phyloP scores from a whole-genome alignment of 495 filamentous ascomycete species.

The Immersiella caudata region DNA sequence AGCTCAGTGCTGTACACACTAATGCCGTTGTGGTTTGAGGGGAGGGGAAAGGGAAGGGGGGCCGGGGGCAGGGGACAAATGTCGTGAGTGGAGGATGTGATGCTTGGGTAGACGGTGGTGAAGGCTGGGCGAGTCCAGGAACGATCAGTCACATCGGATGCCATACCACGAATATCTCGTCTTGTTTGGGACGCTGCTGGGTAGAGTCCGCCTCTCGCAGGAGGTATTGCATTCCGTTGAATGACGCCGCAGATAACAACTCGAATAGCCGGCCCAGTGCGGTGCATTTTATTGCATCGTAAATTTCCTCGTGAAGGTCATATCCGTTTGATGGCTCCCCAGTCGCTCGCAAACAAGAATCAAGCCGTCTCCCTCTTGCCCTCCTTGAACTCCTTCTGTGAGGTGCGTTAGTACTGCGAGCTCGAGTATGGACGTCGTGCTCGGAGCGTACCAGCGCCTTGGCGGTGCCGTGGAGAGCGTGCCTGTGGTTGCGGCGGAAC shows the following conservation, averaged over 20 bases:
- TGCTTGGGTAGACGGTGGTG: not conserved
- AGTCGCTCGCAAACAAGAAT: slow-evolving; percentile 41
- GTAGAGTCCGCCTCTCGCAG: slow-evolving; percentile 28
- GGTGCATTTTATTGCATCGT: slow-evolving; percentile 30
- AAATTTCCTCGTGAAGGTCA: slow-evolving; percentile 39
- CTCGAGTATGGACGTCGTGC: slow-evolving; percentile 3
- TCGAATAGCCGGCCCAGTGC: slow-evolving; percentile 37
- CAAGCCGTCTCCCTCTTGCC: slow-evolving; percentile 93
- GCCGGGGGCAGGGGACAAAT: not conserved
- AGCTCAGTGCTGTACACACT: slow-evolving; percentile 98
- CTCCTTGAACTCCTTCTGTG: slow-evolving; percentile 96
- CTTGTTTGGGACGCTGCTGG: slow-evolving; percentile 1
- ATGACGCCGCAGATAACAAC: slow-evolving; percentile 42
- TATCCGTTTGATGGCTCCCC: slow-evolving; percentile 33
- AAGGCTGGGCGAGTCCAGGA: not conserved
- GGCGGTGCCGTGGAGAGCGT: slow-evolving; percentile 97
- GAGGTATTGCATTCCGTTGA: slow-evolving; percentile 38
- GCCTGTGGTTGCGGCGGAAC: slow-evolving; percentile 98
- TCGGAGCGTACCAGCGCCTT: slow-evolving; percentile 84
- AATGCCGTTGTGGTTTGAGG: slow-evolving; percentile 68
- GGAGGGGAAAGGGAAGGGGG: slow-evolving; percentile 5
- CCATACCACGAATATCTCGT: not conserved
- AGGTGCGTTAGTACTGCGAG: slow-evolving; percentile 44
- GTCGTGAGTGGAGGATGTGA: not conserved
- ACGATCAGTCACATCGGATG: slow-evolving; percentile 10